These are phyloP conservation scores for Yarrowia sp. DNA, from an alignment of 805 yeast species.

Conservation along the genomic window DNA sequence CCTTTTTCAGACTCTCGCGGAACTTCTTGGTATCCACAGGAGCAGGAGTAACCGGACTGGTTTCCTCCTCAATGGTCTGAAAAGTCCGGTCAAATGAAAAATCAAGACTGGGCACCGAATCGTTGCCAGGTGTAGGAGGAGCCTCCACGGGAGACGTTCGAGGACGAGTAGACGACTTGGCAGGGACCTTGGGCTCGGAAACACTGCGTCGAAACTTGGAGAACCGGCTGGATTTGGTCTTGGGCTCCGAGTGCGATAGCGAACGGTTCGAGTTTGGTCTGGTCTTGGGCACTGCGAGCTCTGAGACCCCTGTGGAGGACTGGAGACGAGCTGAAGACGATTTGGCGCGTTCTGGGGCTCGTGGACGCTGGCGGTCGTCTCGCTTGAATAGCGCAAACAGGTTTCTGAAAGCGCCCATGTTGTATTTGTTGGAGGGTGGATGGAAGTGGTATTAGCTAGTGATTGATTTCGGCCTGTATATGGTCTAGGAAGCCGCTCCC, in stretches of 20 bases:
- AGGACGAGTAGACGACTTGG: not conserved
- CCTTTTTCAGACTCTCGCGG: constrained; percentile 2
- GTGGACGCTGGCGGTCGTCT: constrained; percentile 17
- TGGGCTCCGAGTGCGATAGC: not conserved
- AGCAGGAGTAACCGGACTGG: not conserved
- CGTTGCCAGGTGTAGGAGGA: not conserved
- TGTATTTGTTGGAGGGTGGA: not conserved
- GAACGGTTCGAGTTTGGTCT: too few relatives aligned
- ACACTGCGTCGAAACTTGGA: not conserved
- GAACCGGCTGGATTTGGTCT: not conserved
- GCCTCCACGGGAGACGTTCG: not conserved
- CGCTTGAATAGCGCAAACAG: constrained; percentile 1
- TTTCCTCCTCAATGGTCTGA: constrained; percentile 8
- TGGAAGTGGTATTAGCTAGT: not conserved
- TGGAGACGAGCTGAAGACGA: constrained; percentile 11
- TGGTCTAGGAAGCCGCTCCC: not conserved
- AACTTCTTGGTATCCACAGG: not conserved
- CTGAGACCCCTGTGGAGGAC: not conserved
- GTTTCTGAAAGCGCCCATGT: constrained; percentile 5
- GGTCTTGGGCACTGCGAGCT: not conserved
- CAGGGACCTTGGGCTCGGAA: not conserved
- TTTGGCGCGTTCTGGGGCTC: constrained; percentile 14
- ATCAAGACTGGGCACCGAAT: constrained; percentile 1
- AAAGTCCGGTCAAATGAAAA: constrained; percentile 8
- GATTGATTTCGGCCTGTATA: not conserved